A percentile compares a stretch with the other conserved stretches of the same genome.
phyloP scores from a whole-genome alignment of 148 eudicot genomes.

The Hydrangea macrophylla region DNA sequence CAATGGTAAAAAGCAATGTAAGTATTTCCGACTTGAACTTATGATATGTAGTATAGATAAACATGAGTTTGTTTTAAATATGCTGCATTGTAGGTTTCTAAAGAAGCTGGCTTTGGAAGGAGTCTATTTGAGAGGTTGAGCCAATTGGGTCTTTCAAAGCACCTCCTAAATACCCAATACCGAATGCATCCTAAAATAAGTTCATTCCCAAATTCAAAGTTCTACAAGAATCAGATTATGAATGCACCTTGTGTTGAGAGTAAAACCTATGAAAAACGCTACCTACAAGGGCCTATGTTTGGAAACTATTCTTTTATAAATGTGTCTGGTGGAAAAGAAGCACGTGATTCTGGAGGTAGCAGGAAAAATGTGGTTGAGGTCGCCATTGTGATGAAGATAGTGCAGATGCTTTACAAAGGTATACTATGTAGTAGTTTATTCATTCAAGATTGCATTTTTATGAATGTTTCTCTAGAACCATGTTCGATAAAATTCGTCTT shows the following conservation, averaged over 20 bases:
- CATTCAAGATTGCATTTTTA: background rate
- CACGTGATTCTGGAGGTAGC: slow-evolving; percentile 13
- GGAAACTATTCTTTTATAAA: slow-evolving; percentile 35
- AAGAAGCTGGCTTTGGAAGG: slow-evolving; percentile 43
- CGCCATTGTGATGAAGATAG: slow-evolving; percentile 28
- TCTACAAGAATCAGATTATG: too few relatives aligned
- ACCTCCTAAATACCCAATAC: slow-evolving; percentile 41
- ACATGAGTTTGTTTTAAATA: too few relatives aligned
- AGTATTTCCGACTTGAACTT: background rate
- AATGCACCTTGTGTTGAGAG: slow-evolving; percentile 17
- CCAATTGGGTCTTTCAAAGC: slow-evolving; percentile 34
- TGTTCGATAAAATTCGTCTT: too few relatives aligned
- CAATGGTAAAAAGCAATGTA: slow-evolving; percentile 39
- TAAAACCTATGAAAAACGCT: slow-evolving; percentile 10
- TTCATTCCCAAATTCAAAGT: too few relatives aligned
- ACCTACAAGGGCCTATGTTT: slow-evolving; percentile 22
- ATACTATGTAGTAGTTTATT: background rate
- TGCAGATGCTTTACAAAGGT: slow-evolving; percentile 36
- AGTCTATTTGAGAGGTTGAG: too few relatives aligned
- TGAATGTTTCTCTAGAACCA: background rate
- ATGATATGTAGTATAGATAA: too few relatives aligned
- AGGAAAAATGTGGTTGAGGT: slow-evolving; percentile 36
- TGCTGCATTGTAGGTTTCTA: slow-evolving; percentile 20
- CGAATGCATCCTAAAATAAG: slow-evolving; percentile 56
- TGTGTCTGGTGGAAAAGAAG: slow-evolving; percentile 32